Evolutionary conservation across 495 filamentous ascomycete genomes (phyloP).

Genomic region (Clohesyomyces aquaticus): DNA sequence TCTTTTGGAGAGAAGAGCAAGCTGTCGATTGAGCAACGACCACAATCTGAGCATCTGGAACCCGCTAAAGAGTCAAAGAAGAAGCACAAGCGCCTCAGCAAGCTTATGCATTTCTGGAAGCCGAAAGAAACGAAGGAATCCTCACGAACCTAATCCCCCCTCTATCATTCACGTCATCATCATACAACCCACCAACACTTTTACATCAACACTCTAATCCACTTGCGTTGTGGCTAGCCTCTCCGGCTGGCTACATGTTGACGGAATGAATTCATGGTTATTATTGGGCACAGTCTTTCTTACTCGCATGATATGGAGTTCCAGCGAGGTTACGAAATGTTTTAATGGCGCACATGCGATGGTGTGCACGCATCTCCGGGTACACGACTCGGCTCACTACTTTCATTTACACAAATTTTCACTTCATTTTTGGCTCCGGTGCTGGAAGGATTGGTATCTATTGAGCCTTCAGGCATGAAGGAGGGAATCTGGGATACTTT

Average conservation of each 20-base stretch:
- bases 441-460: constrained; percentile 29
- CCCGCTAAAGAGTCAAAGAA: constrained; percentile 65
- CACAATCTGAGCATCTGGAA: constrained; percentile 55
- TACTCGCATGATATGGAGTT: constrained; percentile 35
- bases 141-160: constrained; percentile 5
- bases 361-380: constrained; percentile 30
- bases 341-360: constrained; percentile 37
- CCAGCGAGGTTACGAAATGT: constrained; percentile 38
- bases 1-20: constrained; percentile 80
- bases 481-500: constrained; percentile 26
- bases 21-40: constrained; percentile 71
- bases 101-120: constrained; percentile 85
- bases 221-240: constrained; percentile 13
- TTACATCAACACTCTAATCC: constrained; percentile 22
- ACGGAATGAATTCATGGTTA: constrained; percentile 38
- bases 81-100: constrained; percentile 75
- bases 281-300: constrained; percentile 19
- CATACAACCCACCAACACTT: constrained; percentile 7
- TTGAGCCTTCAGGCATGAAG: background rate
- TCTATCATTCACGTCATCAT: background rate
- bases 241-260: constrained; percentile 24
- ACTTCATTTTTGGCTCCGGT: constrained; percentile 5
- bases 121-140: constrained; percentile 39
- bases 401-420: constrained; percentile 22
- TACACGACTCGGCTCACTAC: constrained; percentile 18